Base-by-base conservation (phyloP, 176 grass and related monocot species). In the Thalia dealbata region DNA sequence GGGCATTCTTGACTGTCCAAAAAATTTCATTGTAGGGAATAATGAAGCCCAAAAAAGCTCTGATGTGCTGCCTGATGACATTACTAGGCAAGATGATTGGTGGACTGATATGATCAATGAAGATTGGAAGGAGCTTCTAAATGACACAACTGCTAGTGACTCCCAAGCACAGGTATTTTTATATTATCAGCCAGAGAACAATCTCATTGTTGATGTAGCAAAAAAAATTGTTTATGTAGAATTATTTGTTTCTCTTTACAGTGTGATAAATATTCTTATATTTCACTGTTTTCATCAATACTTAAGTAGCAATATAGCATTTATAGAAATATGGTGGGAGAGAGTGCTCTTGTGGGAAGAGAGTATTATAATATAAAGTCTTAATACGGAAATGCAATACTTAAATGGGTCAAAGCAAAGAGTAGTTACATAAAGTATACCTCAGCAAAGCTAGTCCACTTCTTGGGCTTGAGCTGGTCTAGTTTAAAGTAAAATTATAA, bases 101-200 rank as follows among this genome's bases (percentile, higher is more conserved):
- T 84, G 81, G 81, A 79, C 61, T 50, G 81, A 84, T 42, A 58
- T 84, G 1, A 79, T 84, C 15, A 77, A 79, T 61, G 76, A 78
- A 67, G 81, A 84, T 79, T 84, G 82, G 82, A 79, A 84, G 48
- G 82, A 71, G 25, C 73, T 84, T 75, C 48, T 84, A 18, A 69
- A 70, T 75, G 76, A 84, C 65, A 74, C 61, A 65, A 27, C 19
- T 79, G 71, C 29, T 50, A 46, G 61, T 75, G 70, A 75, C 42
- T 55, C 62, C 71, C 77, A 84, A 32, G 15, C 82, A 42, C 65
- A 67, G 81, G 81, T 64, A 18, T 32, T 64, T 64, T 64, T 10
- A 12, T 14, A n/a, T n/a, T 58, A 58, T 58, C 54, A n/a, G 22
- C 27, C 12, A 62, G 12, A 12, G 60, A 1, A 26, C n/a, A 27